Conservation (phyloP, 257 asterid genomes). For the Solanum lycopersicoides region DNA sequence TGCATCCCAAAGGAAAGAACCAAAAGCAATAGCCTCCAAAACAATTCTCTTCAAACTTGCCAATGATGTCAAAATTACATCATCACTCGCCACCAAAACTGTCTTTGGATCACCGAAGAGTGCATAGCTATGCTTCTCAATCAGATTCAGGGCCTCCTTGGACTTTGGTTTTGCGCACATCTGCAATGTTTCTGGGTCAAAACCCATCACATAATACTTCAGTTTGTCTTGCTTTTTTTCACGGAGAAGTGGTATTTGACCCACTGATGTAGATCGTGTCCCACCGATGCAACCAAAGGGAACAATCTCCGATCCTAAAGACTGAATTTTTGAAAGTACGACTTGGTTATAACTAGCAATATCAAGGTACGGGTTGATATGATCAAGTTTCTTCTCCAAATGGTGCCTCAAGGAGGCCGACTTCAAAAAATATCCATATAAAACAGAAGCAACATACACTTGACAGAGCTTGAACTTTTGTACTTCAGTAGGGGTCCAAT, state of each 20-base stretch:
- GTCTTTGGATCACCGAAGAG: slow-evolving; percentile 50
- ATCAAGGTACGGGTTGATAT: slow-evolving; percentile 6
- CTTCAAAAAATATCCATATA: slow-evolving; percentile 76
- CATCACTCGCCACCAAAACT: slow-evolving; percentile 25
- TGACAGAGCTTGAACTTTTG: slow-evolving; percentile 37
- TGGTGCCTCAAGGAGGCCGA: slow-evolving; percentile 58
- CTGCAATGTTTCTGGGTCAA: slow-evolving; percentile 41
- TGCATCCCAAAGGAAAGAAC: slow-evolving; percentile 68
- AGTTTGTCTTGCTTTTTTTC: slow-evolving; percentile 22
- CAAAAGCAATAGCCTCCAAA: slow-evolving; percentile 84
- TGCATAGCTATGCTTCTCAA: slow-evolving; percentile 59
- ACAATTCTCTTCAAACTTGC: slow-evolving; percentile 76
- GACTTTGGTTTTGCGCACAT: slow-evolving; percentile 67
- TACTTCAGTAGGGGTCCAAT: slow-evolving; percentile 47
- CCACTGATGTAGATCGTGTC: slow-evolving; percentile 14
- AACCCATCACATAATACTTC: slow-evolving; percentile 46
- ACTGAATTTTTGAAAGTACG: slow-evolving; percentile 12
- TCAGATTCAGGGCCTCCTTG: slow-evolving; percentile 52
- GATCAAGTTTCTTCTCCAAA: slow-evolving; percentile 40
- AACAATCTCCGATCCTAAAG: slow-evolving; percentile 22
- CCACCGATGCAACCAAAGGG: slow-evolving; percentile 14
- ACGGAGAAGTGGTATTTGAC: slow-evolving; percentile 12
- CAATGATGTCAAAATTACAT: slow-evolving; percentile 47
- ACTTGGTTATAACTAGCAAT: neutral
- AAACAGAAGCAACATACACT: slow-evolving; percentile 52